Evolutionary conservation across 192 early-diverging fungal species (phyloP).

Genomic region (Entomortierella chlamydospora): DNA sequence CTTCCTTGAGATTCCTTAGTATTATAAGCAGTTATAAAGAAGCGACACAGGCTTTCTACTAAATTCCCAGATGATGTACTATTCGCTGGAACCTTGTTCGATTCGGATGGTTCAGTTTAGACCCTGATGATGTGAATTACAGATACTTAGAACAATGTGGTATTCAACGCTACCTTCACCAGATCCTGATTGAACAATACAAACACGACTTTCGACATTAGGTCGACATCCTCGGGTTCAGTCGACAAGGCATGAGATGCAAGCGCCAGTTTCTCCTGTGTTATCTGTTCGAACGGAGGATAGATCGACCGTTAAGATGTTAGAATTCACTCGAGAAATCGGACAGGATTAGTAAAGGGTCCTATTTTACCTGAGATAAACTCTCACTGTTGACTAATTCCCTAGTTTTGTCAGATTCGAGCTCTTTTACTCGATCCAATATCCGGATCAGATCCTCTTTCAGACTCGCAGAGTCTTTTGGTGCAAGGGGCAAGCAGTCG

Average conservation of each 20-base stretch:
- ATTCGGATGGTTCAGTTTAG: neutral
- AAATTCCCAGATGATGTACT: neutral
- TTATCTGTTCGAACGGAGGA: neutral
- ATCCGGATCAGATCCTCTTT: slow-evolving; percentile 7
- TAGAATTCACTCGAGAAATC: no score
- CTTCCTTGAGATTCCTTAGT: neutral
- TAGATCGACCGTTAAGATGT: neutral
- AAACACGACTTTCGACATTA: slow-evolving; percentile 26
- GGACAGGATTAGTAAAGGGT: neutral
- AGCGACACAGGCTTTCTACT: slow-evolving; percentile 10
- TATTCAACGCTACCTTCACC: slow-evolving; percentile 22
- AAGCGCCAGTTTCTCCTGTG: slow-evolving; percentile 16
- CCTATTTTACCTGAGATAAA: slow-evolving; percentile 13
- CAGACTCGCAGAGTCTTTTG: neutral
- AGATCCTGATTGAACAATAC: slow-evolving; percentile 31
- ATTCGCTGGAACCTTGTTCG: neutral
- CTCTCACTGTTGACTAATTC: neutral
- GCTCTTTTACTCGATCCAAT: slow-evolving; percentile 12
- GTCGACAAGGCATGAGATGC: slow-evolving; percentile 11
- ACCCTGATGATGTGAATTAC: neutral
- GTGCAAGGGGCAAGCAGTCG: neutral
- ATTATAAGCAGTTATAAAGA: slow-evolving; percentile 17
- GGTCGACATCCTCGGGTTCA: slow-evolving; percentile 6
- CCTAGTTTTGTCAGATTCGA: neutral
- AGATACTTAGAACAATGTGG: neutral